Percentiles rank a stretch among this genome's conserved stretches.
phyloP scores from a whole-genome alignment of 2,329 filamentous ascomycete species.

The Aspergillus neoniger region DNA sequence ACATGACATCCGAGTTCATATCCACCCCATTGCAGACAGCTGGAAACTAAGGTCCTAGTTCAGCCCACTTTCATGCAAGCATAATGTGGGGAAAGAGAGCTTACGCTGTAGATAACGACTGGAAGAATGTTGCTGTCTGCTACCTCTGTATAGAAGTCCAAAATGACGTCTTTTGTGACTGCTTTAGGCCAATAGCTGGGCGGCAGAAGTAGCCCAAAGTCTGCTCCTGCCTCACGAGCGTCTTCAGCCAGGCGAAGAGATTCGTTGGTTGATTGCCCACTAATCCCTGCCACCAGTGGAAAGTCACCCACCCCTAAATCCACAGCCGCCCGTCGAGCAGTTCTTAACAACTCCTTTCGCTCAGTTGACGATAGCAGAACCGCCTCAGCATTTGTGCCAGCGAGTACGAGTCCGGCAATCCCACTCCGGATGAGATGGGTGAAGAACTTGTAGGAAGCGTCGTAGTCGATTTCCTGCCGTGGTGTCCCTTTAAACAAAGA shows the following conservation, averaged over 20 bases:
- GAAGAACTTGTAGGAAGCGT: constrained; percentile 50
- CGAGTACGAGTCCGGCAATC: constrained; percentile 48
- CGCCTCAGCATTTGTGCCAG: constrained; percentile 53
- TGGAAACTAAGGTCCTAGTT: constrained; percentile 28
- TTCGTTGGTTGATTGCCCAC: constrained; percentile 44
- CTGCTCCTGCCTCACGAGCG: constrained; percentile 42
- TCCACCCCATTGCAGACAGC: constrained; percentile 44
- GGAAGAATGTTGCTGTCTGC: constrained; percentile 42
- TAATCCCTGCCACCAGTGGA: constrained; percentile 46
- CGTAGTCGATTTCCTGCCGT: constrained; percentile 47
- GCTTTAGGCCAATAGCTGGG: constrained; percentile 47
- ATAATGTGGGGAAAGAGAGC: neutral
- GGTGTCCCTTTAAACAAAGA: constrained; percentile 49
- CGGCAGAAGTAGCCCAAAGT: constrained; percentile 42
- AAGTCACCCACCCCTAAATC: constrained; percentile 36
- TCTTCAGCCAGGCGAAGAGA: constrained; percentile 45
- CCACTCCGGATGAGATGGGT: constrained; percentile 47
- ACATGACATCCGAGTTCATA: constrained; percentile 61
- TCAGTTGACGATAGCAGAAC: constrained; percentile 46
- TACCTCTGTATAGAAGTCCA: constrained; percentile 42
- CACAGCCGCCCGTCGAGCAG: constrained; percentile 40
- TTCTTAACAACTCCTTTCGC: constrained; percentile 45
- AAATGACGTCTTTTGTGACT: constrained; percentile 35
- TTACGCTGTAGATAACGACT: constrained; percentile 50
- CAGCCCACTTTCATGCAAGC: neutral